Percentiles rank a stretch among this genome's conserved stretches.
Conservation (phyloP, 2,329 filamentous ascomycete species). For the Talaromyces sp. region DNA sequence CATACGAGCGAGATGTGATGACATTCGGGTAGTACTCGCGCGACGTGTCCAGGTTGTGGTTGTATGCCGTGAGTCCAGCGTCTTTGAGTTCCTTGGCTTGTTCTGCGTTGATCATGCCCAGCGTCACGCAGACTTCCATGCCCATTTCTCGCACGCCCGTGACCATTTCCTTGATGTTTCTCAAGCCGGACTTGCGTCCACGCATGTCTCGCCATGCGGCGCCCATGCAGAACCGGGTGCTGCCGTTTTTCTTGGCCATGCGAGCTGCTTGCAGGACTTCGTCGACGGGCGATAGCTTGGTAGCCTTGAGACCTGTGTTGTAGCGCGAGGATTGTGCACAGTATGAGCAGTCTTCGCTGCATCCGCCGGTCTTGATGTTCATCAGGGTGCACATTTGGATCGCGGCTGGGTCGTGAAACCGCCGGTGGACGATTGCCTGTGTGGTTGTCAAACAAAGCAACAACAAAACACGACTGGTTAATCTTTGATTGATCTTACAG, state of each 20-base stretch:
- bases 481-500: conserved; percentile 47
- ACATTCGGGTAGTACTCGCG: conserved; percentile 82
- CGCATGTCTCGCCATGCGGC: conserved; percentile 94
- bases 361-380: conserved; percentile 95
- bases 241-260: conserved; percentile 74
- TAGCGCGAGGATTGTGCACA: conserved; percentile 80
- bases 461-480: neutral
- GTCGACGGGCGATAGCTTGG: conserved; percentile 72
- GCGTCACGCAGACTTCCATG: conserved; percentile 90
- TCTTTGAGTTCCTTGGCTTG: conserved; percentile 79
- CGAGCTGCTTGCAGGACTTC: conserved; percentile 73
- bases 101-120: conserved; percentile 80
- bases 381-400: conserved; percentile 92
- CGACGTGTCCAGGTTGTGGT: conserved; percentile 89
- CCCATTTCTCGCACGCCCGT: conserved; percentile 72
- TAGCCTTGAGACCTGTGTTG: conserved; percentile 67
- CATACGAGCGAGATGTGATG: conserved; percentile 81
- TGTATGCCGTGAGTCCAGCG: conserved; percentile 84
- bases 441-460: neutral
- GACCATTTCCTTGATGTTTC: conserved; percentile 84
- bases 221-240: conserved; percentile 91
- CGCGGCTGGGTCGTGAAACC: conserved; percentile 76
- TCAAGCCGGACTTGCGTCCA: conserved; percentile 74
- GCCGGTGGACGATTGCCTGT: conserved; percentile 73
- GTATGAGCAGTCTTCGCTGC: conserved; percentile 89